Base-by-base conservation (phyloP, 1,284 basidiomycete species). In the Boletus smithii region DNA sequence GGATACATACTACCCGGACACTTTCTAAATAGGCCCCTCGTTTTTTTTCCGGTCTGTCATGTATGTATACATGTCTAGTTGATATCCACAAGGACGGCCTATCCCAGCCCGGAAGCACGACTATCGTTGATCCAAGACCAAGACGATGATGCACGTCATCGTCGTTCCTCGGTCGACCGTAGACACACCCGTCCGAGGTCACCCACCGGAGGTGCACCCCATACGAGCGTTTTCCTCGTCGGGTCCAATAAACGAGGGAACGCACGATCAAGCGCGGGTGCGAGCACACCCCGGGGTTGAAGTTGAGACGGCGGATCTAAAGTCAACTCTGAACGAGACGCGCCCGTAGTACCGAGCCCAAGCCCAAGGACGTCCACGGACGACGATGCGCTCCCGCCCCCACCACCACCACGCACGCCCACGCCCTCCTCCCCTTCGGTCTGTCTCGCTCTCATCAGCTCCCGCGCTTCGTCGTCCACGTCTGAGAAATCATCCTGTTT, bases 401-500 rank as follows among this genome's bases (percentile, higher is more conserved):
- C 40, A 16, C 4, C 30, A 17, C 30, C 13, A n/a, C n/a, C n/a
- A n/a, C n/a, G n/a, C n/a, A n/a, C 18, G 8, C 11, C 7, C 35
- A 9, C 14, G n/a, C 14, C n/a, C 2, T 14, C 35, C 5, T 5
- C 63, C 48, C n/a, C 42, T 59, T 51, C 16, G n/a, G 8, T 13
- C 2, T 29, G 61, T 53, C 40, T 56, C 32, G 71, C 61, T 20
- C 63, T 60, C 30, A 71, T 72, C 54, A 85, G 71, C 34, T 75
- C 78, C 50, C 70, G 71, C 34, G 82, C 88, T 63, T 88, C 85
- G 53, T 88, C 84, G 59, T 91, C 88, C 31, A 89, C 75, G 60
- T 91, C 88, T 51, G 85, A 88, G 65, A 95, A 95, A 49, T 88
- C 85, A 61, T 97, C 94, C 65, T 97, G 93, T 65, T 88, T 91